Percentiles rank a stretch among this genome's conserved stretches.
Conservation (phyloP, 2,329 filamentous ascomycete species). For the Aspergillus sp. region DNA sequence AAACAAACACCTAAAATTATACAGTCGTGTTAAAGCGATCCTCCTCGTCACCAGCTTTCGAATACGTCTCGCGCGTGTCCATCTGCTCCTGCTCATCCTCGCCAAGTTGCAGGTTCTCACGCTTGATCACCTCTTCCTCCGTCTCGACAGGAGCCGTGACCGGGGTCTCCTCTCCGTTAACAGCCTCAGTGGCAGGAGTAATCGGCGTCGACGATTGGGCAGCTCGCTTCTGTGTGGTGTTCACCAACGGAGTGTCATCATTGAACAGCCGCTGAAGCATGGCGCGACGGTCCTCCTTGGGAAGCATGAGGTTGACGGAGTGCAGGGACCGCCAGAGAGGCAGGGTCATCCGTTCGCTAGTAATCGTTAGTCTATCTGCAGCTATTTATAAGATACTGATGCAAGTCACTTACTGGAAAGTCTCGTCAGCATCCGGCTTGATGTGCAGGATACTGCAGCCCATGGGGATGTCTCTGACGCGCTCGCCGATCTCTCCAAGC, state of each 20-base stretch:
- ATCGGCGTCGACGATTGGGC: slow-evolving; percentile 21
- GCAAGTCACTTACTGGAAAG: slow-evolving; percentile 50
- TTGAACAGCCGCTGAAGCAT: slow-evolving; percentile 92
- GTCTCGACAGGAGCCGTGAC: slow-evolving; percentile 25
- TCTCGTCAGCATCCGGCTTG: slow-evolving; percentile 65
- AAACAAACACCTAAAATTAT: slow-evolving; percentile 28
- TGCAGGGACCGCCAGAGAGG: slow-evolving; percentile 93
- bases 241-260: slow-evolving; percentile 80
- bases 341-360: slow-evolving; percentile 76
- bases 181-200: slow-evolving; percentile 14
- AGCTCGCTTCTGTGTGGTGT: slow-evolving; percentile 47
- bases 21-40: slow-evolving; percentile 52
- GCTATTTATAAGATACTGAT: too few relatives aligned
- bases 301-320: slow-evolving; percentile 93
- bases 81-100: slow-evolving; percentile 46
- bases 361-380: slow-evolving; percentile 22
- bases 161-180: slow-evolving; percentile 13
- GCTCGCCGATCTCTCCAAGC: slow-evolving; percentile 84
- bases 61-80: slow-evolving; percentile 47
- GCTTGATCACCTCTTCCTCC: slow-evolving; percentile 41
- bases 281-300: slow-evolving; percentile 91
- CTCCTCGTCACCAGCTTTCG: slow-evolving; percentile 48
- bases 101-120: slow-evolving; percentile 42
- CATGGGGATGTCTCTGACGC: slow-evolving; percentile 76
- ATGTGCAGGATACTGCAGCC: slow-evolving; percentile 89